Conservation (phyloP, 2,329 filamentous ascomycete species). For the Penicillium oxalicum region DNA sequence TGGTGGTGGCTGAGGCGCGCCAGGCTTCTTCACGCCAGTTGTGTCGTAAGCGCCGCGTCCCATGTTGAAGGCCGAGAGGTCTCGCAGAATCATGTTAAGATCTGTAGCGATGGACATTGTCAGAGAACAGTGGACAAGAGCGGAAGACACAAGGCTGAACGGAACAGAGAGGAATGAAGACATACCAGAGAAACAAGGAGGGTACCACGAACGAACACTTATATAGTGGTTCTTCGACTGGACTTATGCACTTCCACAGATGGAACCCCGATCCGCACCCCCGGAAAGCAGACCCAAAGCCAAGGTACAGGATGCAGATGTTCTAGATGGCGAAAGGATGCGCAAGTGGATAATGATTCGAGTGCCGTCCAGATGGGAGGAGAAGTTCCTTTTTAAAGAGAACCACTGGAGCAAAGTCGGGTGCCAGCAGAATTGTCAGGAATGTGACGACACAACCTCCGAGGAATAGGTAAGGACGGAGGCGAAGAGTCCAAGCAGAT, state of each 20-base stretch:
- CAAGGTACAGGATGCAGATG: constrained; percentile 6
- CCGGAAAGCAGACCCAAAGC: constrained; percentile 10
- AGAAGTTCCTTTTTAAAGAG: constrained; percentile 33
- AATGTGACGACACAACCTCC: constrained; percentile 26
- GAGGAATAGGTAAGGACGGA: constrained; percentile 15
- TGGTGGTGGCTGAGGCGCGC: constrained; percentile 41
- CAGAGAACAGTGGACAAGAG: constrained; percentile 12
- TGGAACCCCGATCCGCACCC: constrained; percentile 21
- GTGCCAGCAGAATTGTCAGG: constrained; percentile 24
- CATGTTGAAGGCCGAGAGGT: constrained; percentile 43
- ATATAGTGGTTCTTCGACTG: constrained; percentile 16
- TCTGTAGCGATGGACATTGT: constrained; percentile 30
- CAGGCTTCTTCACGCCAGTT: constrained; percentile 47
- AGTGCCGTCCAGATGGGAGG: constrained; percentile 33
- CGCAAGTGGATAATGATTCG: constrained; percentile 22
- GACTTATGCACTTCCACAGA: constrained; percentile 4
- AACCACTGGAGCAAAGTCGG: constrained; percentile 22
- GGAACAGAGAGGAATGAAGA: constrained; percentile 5
- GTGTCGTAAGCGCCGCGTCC: constrained; percentile 49
- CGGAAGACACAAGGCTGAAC: not conserved
- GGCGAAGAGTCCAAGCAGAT: not conserved
- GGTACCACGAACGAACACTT: constrained; percentile 17
- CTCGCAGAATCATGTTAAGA: constrained; percentile 38
- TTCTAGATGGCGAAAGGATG: constrained; percentile 24
- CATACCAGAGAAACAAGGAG: constrained; percentile 17